Evolutionary conservation across 495 filamentous ascomycete species (phyloP).

Genomic region (Polyplosphaeria fusca): DNA sequence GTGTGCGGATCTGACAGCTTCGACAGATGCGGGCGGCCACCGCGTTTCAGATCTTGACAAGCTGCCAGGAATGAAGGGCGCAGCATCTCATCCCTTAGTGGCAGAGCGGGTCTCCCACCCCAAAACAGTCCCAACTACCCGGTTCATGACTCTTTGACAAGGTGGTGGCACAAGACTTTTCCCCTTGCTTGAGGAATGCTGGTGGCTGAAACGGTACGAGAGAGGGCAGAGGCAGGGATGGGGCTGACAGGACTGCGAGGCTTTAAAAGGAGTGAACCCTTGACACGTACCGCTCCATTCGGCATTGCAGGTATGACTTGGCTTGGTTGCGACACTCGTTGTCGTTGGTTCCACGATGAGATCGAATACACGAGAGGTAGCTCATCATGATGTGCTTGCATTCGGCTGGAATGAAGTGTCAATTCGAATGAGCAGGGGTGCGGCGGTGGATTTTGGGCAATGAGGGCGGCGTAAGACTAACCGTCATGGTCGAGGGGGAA

Average conservation of each 20-base stretch:
- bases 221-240: not conserved
- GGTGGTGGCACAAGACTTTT: constrained; percentile 19
- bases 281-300: constrained; percentile 83
- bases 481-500: constrained; percentile 96
- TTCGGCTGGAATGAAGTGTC: constrained; percentile 59
- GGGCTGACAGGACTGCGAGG: constrained; percentile 3
- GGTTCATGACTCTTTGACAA: constrained; percentile 22
- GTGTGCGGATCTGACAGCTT: constrained; percentile 16
- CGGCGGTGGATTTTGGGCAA: not conserved
- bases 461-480: constrained; percentile 40
- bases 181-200: constrained; percentile 20
- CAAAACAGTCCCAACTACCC: constrained; percentile 10
- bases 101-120: not conserved
- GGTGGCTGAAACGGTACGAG: constrained; percentile 15
- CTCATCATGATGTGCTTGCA: constrained; percentile 82
- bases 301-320: constrained; percentile 82
- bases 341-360: constrained; percentile 76
- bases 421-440: not conserved
- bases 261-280: constrained; percentile 4
- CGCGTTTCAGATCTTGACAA: constrained; percentile 28
- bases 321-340: constrained; percentile 78
- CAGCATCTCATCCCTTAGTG: constrained; percentile 11
- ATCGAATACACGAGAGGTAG: constrained; percentile 83
- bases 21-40: constrained; percentile 12
- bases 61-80: constrained; percentile 10